phyloP scores from a whole-genome alignment of 2,329 filamentous ascomycete species.

The Arachnomyces sp. region DNA sequence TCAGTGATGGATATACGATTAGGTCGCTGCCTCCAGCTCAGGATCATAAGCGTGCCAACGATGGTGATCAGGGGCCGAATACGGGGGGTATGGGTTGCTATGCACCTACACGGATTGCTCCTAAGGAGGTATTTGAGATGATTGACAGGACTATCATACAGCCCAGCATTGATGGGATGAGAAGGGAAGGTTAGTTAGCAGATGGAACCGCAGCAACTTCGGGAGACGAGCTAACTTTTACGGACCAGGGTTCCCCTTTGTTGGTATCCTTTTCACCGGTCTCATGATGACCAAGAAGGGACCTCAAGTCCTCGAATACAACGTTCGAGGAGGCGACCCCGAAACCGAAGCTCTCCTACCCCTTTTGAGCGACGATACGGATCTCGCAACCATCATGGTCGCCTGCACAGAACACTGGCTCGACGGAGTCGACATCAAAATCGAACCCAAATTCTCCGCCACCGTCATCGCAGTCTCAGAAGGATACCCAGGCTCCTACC shows the following conservation, averaged over 20 bases:
- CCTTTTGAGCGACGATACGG: conserved; percentile 66
- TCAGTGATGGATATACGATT: conserved; percentile 82
- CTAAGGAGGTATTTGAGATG: conserved; percentile 63
- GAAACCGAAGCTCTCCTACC: conserved; percentile 82
- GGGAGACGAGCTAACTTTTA: not conserved
- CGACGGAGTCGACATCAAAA: conserved; percentile 57
- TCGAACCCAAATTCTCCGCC: conserved; percentile 65
- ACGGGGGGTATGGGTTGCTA: conserved; percentile 98
- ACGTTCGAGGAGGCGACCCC: conserved; percentile 85
- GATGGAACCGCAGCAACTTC: not conserved
- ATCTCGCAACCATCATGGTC: conserved; percentile 81
- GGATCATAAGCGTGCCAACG: conserved; percentile 91
- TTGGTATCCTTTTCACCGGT: conserved; percentile 48
- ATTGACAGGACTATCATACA: conserved; percentile 78
- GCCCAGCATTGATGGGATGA: conserved; percentile 84
- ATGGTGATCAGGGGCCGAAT: conserved; percentile 84
- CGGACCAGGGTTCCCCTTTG: conserved; percentile 31
- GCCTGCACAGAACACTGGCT: conserved; percentile 72
- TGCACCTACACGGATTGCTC: conserved; percentile 75
- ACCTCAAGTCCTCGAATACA: conserved; percentile 82
- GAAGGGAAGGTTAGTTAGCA: conserved; percentile 62
- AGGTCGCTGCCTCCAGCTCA: conserved; percentile 81
- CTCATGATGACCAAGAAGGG: conserved; percentile 81
- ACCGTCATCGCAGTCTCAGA: conserved; percentile 91
- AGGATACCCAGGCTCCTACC: conserved; percentile 80